phyloP scores from a whole-genome alignment of 192 early-diverging fungal genomes.

The Lobosporangium transversale region DNA sequence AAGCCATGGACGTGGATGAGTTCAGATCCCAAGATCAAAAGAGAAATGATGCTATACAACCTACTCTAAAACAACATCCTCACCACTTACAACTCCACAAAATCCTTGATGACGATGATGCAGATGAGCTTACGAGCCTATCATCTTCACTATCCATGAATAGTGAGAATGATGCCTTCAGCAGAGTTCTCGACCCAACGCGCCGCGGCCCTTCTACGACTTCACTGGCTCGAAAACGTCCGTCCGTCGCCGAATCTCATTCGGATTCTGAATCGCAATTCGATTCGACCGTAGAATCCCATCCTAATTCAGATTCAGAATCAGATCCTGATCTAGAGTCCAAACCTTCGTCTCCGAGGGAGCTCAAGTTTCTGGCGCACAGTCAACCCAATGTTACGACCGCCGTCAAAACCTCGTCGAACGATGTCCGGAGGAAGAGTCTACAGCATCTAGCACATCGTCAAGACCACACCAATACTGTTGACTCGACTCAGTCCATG shows the following conservation, averaged over 20 bases:
- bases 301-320: conserved; percentile 36
- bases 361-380: conserved; percentile 1
- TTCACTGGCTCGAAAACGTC: conserved; percentile 22
- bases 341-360: conserved; percentile 10
- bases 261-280: conserved; percentile 41
- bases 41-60: too few relatives aligned
- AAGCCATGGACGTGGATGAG: conserved; percentile 10
- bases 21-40: too few relatives aligned
- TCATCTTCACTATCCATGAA: conserved; percentile 10
- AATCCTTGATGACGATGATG: background rate
- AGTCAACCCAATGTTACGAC: background rate
- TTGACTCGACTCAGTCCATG: background rate
- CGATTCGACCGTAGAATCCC: conserved; percentile 30
- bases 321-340: conserved; percentile 41
- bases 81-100: too few relatives aligned
- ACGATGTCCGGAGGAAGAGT: background rate
- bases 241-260: conserved; percentile 19
- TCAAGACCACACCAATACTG: background rate
- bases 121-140: background rate
- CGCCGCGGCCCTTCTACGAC: conserved; percentile 14
- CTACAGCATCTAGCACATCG: background rate
- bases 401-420: background rate
- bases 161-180: background rate
- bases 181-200: background rate
- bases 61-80: too few relatives aligned